Conservation (phyloP, 2,329 filamentous ascomycete species). For the Cryphonectria parasitica region DNA sequence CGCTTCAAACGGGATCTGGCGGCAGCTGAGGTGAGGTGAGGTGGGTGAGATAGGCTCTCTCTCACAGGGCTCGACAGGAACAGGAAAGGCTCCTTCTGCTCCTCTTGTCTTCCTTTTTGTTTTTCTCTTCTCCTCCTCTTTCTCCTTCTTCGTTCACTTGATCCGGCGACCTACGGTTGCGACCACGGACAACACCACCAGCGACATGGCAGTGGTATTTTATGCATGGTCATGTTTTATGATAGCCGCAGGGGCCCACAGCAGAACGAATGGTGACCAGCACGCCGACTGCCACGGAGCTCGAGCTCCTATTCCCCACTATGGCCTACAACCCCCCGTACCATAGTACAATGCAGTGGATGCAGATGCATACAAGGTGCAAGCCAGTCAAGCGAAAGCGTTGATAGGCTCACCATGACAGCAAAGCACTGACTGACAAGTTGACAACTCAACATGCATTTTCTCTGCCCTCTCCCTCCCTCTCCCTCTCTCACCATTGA, state of each 20-base stretch:
- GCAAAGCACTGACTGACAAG: neutral
- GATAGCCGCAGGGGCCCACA: neutral
- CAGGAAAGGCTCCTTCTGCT: constrained; percentile 25
- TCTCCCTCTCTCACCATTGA: neutral
- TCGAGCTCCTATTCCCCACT: neutral
- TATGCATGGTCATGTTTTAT: neutral
- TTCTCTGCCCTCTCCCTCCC: neutral
- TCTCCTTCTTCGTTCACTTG: neutral
- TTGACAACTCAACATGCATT: neutral
- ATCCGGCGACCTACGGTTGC: neutral
- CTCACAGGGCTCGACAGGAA: constrained; percentile 11
- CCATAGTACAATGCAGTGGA: too few species aligned
- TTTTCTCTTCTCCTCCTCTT: neutral
- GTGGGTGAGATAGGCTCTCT: neutral
- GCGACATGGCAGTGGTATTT: neutral
- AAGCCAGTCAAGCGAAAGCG: too few species aligned
- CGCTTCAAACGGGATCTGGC: neutral
- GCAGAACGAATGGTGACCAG: neutral
- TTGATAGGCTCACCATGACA: neutral
- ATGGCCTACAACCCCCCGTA: neutral
- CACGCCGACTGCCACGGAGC: neutral
- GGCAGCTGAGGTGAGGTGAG: constrained; percentile 4
- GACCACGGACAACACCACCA: neutral
- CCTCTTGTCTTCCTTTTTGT: neutral
- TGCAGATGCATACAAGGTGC: too few species aligned